Percentiles rank a stretch among this genome's conserved stretches.
phyloP scores from a whole-genome alignment of 2,329 filamentous ascomycete species.

The Talaromyces albobiverticillius region DNA sequence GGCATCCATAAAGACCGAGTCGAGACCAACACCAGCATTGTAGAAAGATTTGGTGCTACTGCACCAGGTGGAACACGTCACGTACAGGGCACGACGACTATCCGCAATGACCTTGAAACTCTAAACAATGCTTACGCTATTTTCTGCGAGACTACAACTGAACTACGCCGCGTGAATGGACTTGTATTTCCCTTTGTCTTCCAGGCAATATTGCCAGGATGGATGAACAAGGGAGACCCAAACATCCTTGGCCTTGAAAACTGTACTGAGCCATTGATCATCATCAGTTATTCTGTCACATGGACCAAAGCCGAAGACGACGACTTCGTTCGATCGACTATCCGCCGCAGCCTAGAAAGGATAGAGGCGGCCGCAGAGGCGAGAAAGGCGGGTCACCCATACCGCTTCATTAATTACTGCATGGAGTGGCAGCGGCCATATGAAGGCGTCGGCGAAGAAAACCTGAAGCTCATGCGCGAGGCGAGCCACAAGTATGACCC shows the following conservation, averaged over 20 bases:
- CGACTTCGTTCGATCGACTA: slow-evolving; percentile 9
- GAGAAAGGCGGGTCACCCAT: slow-evolving; percentile 5
- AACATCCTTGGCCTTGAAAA: slow-evolving; percentile 9
- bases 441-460: slow-evolving; percentile 39
- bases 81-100: slow-evolving; percentile 8
- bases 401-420: slow-evolving; percentile 13
- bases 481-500: slow-evolving; percentile 27
- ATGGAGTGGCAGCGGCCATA: slow-evolving; percentile 10
- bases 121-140: slow-evolving; percentile 7
- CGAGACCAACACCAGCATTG: slow-evolving; percentile 8
- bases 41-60: slow-evolving; percentile 5
- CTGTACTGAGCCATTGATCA: slow-evolving; percentile 10
- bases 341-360: slow-evolving; percentile 6
- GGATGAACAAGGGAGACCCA: slow-evolving; percentile 11
- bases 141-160: slow-evolving; percentile 8
- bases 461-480: slow-evolving; percentile 27
- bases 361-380: slow-evolving; percentile 6
- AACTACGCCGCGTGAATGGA: slow-evolving; percentile 5
- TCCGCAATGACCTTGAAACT: slow-evolving; percentile 9
- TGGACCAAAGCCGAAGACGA: slow-evolving; percentile 8
- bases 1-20: slow-evolving; percentile 10
- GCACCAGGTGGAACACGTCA: slow-evolving; percentile 6
- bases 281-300: slow-evolving; percentile 9
- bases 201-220: slow-evolving; percentile 9
- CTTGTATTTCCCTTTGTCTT: slow-evolving; percentile 7